These are phyloP conservation scores for Saksenaea vasiformis DNA, from an alignment of 371 early-diverging fungal species.

Conservation along the genomic window DNA sequence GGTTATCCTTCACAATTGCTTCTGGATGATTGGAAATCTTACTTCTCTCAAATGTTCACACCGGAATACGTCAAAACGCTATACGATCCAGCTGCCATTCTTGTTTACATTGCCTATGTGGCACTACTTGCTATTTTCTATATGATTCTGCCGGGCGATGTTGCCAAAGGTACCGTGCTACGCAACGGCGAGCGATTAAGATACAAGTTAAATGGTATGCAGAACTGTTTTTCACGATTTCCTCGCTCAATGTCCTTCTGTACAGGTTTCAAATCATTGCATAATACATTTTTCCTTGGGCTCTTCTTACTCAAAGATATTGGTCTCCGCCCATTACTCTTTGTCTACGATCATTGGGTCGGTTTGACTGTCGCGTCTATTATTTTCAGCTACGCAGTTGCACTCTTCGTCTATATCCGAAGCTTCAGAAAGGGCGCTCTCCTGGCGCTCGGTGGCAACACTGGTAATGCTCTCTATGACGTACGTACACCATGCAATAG, in stretches of 20 bases:
- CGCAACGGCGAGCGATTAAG: slow-evolving; percentile 63
- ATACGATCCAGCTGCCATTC: slow-evolving; percentile 55
- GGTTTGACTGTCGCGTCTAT: slow-evolving; percentile 71
- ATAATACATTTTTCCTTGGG: slow-evolving; percentile 57
- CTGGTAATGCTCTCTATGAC: slow-evolving; percentile 86
- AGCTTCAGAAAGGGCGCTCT: slow-evolving; percentile 74
- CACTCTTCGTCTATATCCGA: slow-evolving; percentile 71
- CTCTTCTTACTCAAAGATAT: slow-evolving; percentile 26
- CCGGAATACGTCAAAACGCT: slow-evolving; percentile 25
- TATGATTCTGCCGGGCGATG: slow-evolving; percentile 67
- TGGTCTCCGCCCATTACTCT: slow-evolving; percentile 53
- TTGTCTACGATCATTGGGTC: slow-evolving; percentile 77
- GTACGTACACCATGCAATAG: slow-evolving; percentile 30
- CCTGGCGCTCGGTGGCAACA: slow-evolving; percentile 88
- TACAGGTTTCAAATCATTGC: slow-evolving; percentile 49
- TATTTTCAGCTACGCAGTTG: slow-evolving; percentile 65
- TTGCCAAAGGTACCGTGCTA: slow-evolving; percentile 69
- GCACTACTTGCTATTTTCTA: slow-evolving; percentile 66
- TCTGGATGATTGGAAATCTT: slow-evolving; percentile 22
- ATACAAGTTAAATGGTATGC: slow-evolving; percentile 79
- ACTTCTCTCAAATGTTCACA: slow-evolving; percentile 15
- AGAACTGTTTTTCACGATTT: neutral
- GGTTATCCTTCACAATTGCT: slow-evolving; percentile 46
- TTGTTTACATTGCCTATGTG: slow-evolving; percentile 69
- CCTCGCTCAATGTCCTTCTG: neutral